Conservation (phyloP, 768 basidiomycete genomes). For the Suillus americanus region DNA sequence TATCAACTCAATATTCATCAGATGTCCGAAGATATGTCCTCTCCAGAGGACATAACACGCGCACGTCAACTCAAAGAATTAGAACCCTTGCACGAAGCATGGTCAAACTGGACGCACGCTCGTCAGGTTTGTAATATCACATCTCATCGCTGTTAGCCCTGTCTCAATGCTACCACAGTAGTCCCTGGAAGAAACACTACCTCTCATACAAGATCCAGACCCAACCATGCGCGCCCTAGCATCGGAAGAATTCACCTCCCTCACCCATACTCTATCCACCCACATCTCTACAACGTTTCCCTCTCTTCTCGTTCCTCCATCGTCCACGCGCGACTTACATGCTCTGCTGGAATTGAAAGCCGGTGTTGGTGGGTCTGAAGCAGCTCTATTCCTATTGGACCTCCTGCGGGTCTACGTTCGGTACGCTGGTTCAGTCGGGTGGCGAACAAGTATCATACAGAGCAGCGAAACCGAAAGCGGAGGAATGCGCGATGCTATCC, state of each 20-base stretch:
- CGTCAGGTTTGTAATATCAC: conserved; percentile 48
- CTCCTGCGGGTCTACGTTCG: conserved; percentile 82
- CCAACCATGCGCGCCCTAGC: conserved; percentile 75
- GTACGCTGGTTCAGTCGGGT: conserved; percentile 51
- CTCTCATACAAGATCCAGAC: conserved; percentile 73
- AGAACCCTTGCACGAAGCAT: conserved; percentile 65
- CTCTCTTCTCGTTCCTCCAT: conserved; percentile 68
- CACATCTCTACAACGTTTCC: conserved; percentile 54
- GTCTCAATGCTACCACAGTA: conserved; percentile 37
- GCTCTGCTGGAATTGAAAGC: conserved; percentile 90
- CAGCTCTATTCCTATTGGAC: conserved; percentile 77
- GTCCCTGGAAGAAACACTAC: conserved; percentile 62
- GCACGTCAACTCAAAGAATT: conserved; percentile 68
- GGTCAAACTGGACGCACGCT: conserved; percentile 61
- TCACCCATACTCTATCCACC: conserved; percentile 34
- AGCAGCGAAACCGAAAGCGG: conserved; percentile 57
- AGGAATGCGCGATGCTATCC: conserved; percentile 75
- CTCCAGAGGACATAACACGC: conserved; percentile 54
- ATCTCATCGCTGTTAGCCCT: conserved; percentile 8
- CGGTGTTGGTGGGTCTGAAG: conserved; percentile 90
- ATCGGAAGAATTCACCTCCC: conserved; percentile 55
- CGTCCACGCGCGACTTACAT: conserved; percentile 62
- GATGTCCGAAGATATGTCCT: conserved; percentile 54
- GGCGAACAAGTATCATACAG: conserved; percentile 63
- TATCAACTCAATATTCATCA: conserved; percentile 18